Conservation (phyloP, 73 alveolate genomes). For the Paramecium bursaria region DNA sequence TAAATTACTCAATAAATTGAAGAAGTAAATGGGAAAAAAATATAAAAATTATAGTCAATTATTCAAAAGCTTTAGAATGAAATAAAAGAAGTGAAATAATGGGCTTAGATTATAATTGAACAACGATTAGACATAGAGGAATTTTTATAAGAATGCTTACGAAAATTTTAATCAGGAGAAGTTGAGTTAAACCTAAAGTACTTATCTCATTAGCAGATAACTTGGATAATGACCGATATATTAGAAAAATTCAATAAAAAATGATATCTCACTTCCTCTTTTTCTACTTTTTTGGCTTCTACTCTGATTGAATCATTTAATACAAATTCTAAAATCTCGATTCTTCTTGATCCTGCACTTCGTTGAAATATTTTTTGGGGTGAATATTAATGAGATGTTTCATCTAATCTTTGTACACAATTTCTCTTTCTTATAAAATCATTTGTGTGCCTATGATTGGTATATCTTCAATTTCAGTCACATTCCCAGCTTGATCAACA, state of each 20-base stretch:
- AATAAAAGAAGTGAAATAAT: neutral
- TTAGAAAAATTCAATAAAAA: neutral
- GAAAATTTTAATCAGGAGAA: neutral
- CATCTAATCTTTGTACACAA: neutral
- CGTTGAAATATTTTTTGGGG: too few relatives aligned
- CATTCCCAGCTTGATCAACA: neutral
- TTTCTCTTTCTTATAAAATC: too few relatives aligned
- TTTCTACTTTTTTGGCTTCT: too few relatives aligned
- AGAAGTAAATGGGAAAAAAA: too few relatives aligned
- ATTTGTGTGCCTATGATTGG: neutral
- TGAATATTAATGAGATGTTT: too few relatives aligned
- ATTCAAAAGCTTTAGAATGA: too few relatives aligned
- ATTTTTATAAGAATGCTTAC: neutral
- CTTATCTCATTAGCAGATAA: neutral
- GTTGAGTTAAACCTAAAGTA: neutral
- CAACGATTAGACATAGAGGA: slow-evolving; percentile 5
- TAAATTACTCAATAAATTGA: too few relatives aligned
- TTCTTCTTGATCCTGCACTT: neutral
- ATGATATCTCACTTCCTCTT: neutral
- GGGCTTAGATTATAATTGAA: neutral
- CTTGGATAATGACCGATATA: neutral
- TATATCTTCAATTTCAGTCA: neutral
- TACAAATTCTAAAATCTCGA: neutral
- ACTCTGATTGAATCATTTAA: neutral
- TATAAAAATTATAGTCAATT: too few relatives aligned